Base-by-base conservation (phyloP, 371 early-diverging fungal species). In the Rhizopus stolonifer region DNA sequence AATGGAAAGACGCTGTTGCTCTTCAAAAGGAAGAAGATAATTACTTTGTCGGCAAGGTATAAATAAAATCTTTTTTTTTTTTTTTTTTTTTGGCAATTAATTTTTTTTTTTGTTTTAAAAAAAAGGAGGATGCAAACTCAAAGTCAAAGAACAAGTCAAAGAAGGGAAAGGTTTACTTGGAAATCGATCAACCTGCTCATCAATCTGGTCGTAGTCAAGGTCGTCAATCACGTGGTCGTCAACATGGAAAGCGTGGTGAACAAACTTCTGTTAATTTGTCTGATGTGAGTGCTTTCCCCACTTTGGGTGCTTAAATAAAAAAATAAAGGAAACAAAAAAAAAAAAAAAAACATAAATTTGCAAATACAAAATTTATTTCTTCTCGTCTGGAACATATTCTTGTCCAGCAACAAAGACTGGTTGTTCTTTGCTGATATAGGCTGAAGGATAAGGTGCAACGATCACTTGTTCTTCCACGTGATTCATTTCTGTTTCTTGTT, bases 281-380 rank as follows among this genome's bases (percentile, higher is more conserved):
- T 26, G 90, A 91, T 74, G 61, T 74, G 45, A 77, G 66, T 56
- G 87, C 87, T 32, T 91, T 91, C 82, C 92, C 92, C 33, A 77
- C 81, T 29, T 80, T 90, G 38, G 85, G 86, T 34, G 69, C 79
- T 55, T 69, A 74, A 77, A 39, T 29, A 9, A 11, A 29, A 29
- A 9, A 11, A 29, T 11, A 29, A 29, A 9, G 11, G 11, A 29
- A 29, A 29, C 11, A 9, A 29, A n/a, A n/a, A n/a, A 29, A 29
- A 29, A 29, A 29, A 29, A 29, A 11, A 9, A 29, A 29, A 29
- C 29, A 29, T 29, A 9, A 9, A 29, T 29, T 11, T 11, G 29
- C 6, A 29, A 29, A 29, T 29, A 29, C 15, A 13, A 19, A 18
- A 43, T 26, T 25, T 47, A 29, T 10, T 70, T 69, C 67, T 74